Evolutionary conservation across 345 rosid genomes (phyloP).

Genomic region (Microthlaspi erraticum): DNA sequence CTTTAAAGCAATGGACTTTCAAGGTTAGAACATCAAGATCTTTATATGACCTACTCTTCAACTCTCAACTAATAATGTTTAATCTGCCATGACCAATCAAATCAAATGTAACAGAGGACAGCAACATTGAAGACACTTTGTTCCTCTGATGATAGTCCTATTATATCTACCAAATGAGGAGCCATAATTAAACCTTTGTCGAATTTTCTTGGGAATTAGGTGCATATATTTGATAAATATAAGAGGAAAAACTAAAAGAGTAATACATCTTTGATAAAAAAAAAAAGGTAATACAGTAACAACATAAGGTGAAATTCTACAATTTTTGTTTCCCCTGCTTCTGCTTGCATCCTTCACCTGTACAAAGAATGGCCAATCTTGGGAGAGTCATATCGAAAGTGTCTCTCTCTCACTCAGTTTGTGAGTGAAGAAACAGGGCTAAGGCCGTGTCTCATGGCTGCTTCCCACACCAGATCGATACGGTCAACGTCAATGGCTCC

Average conservation of each 20-base stretch:
- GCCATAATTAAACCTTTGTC: background rate
- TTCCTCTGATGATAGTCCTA: conserved; percentile 5
- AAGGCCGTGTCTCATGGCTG: conserved; percentile 82
- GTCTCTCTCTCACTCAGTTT: conserved; percentile 20
- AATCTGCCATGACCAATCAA: background rate
- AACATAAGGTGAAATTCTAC: conserved; percentile 33
- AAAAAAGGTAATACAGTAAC: conserved; percentile 16
- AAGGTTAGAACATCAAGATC: background rate
- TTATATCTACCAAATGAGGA: background rate
- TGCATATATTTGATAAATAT: conserved; percentile 1
- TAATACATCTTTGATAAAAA: conserved; percentile 28
- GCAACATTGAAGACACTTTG: background rate
- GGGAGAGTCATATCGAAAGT: conserved; percentile 7
- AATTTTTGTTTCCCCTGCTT: background rate
- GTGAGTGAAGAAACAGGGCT: conserved; percentile 56
- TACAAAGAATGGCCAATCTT: conserved; percentile 41
- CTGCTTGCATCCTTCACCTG: conserved; percentile 37
- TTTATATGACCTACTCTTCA: background rate
- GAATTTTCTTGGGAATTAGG: conserved; percentile 2
- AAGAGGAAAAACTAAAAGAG: background rate
- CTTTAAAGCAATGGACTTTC: background rate
- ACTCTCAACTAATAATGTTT: background rate
- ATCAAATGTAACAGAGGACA: conserved; percentile 1
- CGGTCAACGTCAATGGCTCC: conserved; percentile 89
- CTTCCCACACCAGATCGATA: conserved; percentile 91